Evolutionary conservation across 257 asterid genomes (phyloP), one percentile per base, ranked within the genome.

Genomic region (Linderniella brevidens): DNA sequence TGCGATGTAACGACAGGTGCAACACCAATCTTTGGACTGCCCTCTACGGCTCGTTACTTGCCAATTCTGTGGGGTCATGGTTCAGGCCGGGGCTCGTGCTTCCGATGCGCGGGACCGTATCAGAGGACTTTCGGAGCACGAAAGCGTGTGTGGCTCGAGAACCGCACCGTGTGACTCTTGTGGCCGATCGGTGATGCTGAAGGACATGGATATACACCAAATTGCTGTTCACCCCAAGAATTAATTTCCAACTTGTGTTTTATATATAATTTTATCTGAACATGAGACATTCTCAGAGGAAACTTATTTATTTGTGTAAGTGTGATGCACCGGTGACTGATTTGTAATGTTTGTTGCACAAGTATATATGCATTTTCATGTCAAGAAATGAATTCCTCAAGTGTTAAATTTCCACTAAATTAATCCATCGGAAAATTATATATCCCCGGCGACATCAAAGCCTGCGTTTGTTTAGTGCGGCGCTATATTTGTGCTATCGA

Each of bases 21-120:
- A 70, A 52, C 98, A 88, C 66, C 96, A 80, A 65, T 68, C 94
- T 49, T 61, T 48, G 9, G 82, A 78, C 42, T 88, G 98, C 46
- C 74, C 82, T 11, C 20, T 84, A 76, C 76, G 96, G 52, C 76
- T 88, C 29, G 57, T 76, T 51, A 81, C 93, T 11, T 88, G 98
- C 59, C 73, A 74, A 32, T 88, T 80, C 58, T 88, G 98, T 72
- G 98, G 98, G 41, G 98, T 84, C 51, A 88, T 88, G 96, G 98
- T 88, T 44, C 80, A 80, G 59, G 98, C 98, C 14, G 98, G 98
- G 57, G 66, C 61, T 25, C 65, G 59, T 16, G 87, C 93, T 19
- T 74, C 76, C 46, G 94, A 88, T 71, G 86, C 65, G 0, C 66
- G 98, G 35, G 98, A 88, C 57, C 66, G 98, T 5, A 60, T 88